These are phyloP conservation scores for Venturia effusa DNA, from an alignment of 2,329 filamentous ascomycete species.

Conservation along the genomic window DNA sequence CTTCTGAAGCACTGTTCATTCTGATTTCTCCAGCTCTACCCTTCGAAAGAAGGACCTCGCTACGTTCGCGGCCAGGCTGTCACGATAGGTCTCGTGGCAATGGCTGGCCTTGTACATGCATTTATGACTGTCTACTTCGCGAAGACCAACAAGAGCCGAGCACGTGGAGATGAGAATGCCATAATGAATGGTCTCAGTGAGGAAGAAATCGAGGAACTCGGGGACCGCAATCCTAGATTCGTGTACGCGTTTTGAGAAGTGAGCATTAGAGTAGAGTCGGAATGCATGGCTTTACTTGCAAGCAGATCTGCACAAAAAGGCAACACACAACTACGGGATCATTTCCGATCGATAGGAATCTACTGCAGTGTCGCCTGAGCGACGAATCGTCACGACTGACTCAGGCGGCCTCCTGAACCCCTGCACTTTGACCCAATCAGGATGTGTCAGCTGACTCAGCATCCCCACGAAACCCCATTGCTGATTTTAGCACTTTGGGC, in stretches of 20 bases:
- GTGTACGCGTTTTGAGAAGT: conserved; percentile 28
- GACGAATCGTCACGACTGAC: not conserved
- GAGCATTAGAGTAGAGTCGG: too few species aligned
- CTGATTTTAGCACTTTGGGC: not conserved
- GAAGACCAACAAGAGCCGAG: conserved; percentile 27
- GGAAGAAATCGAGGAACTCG: conserved; percentile 33
- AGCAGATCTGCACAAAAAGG: too few species aligned
- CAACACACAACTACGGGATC: not conserved
- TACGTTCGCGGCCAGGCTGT: conserved; percentile 43
- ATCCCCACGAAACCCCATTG: not conserved
- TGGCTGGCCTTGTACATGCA: conserved; percentile 27
- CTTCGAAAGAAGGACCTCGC: conserved; percentile 30
- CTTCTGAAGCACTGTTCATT: not conserved
- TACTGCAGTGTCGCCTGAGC: not conserved
- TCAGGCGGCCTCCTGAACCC: not conserved
- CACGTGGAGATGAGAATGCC: conserved; percentile 29
- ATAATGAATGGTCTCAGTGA: conserved; percentile 29
- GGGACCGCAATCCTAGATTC: conserved; percentile 35
- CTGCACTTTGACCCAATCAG: not conserved
- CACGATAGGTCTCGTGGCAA: conserved; percentile 38
- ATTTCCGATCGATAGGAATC: not conserved
- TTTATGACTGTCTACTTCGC: conserved; percentile 29
- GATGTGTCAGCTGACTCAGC: not conserved
- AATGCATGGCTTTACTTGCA: too few species aligned
- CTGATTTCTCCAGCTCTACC: conserved; percentile 31